phyloP scores from a whole-genome alignment of 371 early-diverging fungal genomes.

The Zopfochytrium polystomum region DNA sequence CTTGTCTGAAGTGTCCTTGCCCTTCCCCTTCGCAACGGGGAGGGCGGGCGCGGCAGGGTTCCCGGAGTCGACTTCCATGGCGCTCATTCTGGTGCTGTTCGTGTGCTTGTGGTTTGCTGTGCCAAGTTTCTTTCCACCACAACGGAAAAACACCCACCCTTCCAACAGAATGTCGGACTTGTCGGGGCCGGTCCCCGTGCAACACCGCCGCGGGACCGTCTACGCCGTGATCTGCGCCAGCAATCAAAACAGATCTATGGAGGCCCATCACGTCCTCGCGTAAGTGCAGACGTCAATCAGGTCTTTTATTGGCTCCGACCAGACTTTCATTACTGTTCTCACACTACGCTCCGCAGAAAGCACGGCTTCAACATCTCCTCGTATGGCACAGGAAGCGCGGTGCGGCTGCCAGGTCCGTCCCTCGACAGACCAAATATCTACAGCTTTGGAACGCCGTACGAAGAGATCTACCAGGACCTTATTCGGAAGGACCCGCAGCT shows the following conservation, averaged over 20 bases:
- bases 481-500: slow-evolving; percentile 65
- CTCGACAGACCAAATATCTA: slow-evolving; percentile 87
- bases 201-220: too few species aligned
- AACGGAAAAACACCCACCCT: too few species aligned
- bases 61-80: slow-evolving; percentile 24
- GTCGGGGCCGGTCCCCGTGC: too few species aligned
- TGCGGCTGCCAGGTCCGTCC: slow-evolving; percentile 91
- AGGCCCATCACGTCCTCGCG: slow-evolving; percentile 85
- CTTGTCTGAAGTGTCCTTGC: slow-evolving; percentile 45
- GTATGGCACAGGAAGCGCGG: slow-evolving; percentile 82
- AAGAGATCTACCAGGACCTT: slow-evolving; percentile 83
- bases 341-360: slow-evolving; percentile 11
- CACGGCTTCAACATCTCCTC: slow-evolving; percentile 25
- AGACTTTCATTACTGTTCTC: neutral
- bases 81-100: slow-evolving; percentile 8
- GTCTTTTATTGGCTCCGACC: neutral
- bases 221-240: slow-evolving; percentile 87
- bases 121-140: neutral
- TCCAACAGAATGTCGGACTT: too few species aligned
- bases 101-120: neutral
- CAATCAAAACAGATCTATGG: slow-evolving; percentile 97
- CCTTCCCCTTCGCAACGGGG: slow-evolving; percentile 47
- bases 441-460: slow-evolving; percentile 88
- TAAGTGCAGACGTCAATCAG: slow-evolving; percentile 29
- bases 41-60: slow-evolving; percentile 4